Evolutionary conservation across 2,329 filamentous ascomycete genomes (phyloP).

Genomic region (Phaeosphaeriaceae sp.): DNA sequence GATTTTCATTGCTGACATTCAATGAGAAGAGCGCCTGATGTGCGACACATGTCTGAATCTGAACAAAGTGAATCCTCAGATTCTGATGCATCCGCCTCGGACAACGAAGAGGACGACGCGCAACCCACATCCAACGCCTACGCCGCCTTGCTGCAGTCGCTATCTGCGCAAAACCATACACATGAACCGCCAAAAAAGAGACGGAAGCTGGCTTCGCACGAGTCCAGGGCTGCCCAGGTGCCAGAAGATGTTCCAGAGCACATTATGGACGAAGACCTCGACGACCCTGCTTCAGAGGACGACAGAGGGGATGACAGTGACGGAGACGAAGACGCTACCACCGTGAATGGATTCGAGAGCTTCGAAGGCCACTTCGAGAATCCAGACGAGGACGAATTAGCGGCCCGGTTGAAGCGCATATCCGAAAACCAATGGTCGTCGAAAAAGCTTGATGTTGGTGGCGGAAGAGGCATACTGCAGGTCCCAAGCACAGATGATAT

Average conservation of each 20-base stretch:
- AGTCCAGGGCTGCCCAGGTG: not conserved
- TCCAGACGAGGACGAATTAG: constrained; percentile 68
- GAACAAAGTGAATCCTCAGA: constrained; percentile 24
- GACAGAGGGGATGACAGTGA: constrained; percentile 6
- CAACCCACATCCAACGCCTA: constrained; percentile 56
- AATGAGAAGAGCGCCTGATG: constrained; percentile 16
- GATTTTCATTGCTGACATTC: constrained; percentile 18
- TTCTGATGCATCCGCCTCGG: constrained; percentile 27
- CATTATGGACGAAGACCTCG: not conserved
- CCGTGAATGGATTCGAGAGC: constrained; percentile 67
- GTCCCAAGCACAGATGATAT: constrained; percentile 28
- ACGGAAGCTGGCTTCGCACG: constrained; percentile 54
- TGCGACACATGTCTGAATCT: constrained; percentile 26
- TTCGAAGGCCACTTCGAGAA: constrained; percentile 82
- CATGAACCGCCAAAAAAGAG: constrained; percentile 59
- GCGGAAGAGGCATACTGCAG: constrained; percentile 40
- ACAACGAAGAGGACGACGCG: constrained; percentile 28
- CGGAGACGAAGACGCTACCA: constrained; percentile 19
- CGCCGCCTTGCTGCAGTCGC: constrained; percentile 63
- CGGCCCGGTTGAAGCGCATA: constrained; percentile 57
- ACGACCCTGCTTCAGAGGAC: not conserved
- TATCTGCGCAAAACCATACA: constrained; percentile 49
- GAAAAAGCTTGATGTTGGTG: constrained; percentile 42
- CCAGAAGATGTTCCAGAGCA: not conserved
- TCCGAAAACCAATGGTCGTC: constrained; percentile 58